Evolutionary conservation across 2,329 filamentous ascomycete genomes (phyloP).

Genomic region (Ceratocystis cacaofunesta): DNA sequence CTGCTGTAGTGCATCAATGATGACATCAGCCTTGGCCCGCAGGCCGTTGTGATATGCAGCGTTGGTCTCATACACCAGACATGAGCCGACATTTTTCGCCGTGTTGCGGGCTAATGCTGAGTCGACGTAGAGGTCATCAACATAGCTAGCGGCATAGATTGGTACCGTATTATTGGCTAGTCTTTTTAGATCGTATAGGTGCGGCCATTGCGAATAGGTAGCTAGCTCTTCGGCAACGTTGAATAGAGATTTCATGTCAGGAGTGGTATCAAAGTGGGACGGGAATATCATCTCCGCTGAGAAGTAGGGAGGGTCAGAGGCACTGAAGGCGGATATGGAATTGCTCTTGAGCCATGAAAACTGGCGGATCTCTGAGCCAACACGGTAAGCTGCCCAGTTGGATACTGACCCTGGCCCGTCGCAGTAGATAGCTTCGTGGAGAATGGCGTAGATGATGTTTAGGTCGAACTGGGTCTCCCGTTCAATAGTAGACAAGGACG

Average conservation of each 20-base stretch:
- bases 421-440: constrained; percentile 84
- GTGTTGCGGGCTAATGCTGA: constrained; percentile 59
- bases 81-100: constrained; percentile 56
- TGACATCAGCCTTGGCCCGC: constrained; percentile 55
- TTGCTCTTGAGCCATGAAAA: constrained; percentile 38
- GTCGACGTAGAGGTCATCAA: constrained; percentile 90
- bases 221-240: constrained; percentile 60
- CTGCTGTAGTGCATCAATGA: constrained; percentile 42
- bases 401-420: constrained; percentile 47
- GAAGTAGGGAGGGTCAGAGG: constrained; percentile 51
- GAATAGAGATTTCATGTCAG: constrained; percentile 55
- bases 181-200: constrained; percentile 60
- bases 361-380: constrained; percentile 35
- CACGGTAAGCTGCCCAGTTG: constrained; percentile 58
- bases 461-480: constrained; percentile 54
- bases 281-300: constrained; percentile 88
- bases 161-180: constrained; percentile 66
- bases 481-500: constrained; percentile 56
- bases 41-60: constrained; percentile 76
- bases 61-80: constrained; percentile 75
- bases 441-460: constrained; percentile 66
- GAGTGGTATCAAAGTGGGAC: constrained; percentile 68
- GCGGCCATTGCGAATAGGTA: constrained; percentile 51
- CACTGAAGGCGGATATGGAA: constrained; percentile 20
- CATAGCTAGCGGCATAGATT: constrained; percentile 68